phyloP scores from a whole-genome alignment of 23 red algal genomes.

The Gracilaria caudata region DNA sequence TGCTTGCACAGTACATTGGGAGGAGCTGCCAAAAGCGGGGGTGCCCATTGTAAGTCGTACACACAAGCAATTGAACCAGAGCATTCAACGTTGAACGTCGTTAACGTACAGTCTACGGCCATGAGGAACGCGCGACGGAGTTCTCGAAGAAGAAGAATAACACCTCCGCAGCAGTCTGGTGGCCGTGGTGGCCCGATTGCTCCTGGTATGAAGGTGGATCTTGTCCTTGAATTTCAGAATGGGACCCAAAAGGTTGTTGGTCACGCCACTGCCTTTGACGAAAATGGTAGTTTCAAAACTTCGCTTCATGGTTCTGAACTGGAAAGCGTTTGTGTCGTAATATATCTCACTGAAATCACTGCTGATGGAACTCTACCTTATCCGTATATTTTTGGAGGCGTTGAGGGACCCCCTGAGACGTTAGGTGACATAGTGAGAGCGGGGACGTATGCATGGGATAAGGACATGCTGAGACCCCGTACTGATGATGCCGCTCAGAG shows the following conservation, averaged over 20 bases:
- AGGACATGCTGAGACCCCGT: background rate
- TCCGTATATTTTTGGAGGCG: constrained; percentile 20
- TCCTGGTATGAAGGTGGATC: background rate
- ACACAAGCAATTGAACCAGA: background rate
- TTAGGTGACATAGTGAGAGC: constrained; percentile 7
- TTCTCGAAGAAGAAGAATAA: background rate
- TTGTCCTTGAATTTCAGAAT: constrained; percentile 1
- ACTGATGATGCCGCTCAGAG: background rate
- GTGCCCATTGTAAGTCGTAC: constrained; percentile 9
- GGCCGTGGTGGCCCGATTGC: background rate
- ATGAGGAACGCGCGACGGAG: background rate
- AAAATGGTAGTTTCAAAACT: constrained; percentile 1
- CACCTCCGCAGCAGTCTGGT: constrained; percentile 1
- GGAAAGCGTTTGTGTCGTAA: background rate
- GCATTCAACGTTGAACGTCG: background rate
- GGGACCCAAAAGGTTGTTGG: background rate
- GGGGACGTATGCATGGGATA: constrained; percentile 22
- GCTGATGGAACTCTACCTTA: constrained; percentile 15
- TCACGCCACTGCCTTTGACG: constrained; percentile 2
- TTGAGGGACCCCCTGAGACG: constrained; percentile 14
- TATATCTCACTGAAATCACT: background rate
- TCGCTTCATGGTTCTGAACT: constrained; percentile 11
- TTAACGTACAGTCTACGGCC: background rate
- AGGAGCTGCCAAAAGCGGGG: constrained; percentile 12
- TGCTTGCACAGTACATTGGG: constrained; percentile 10